phyloP scores from a whole-genome alignment of 192 early-diverging fungal species.

The Coemansia sp. region DNA sequence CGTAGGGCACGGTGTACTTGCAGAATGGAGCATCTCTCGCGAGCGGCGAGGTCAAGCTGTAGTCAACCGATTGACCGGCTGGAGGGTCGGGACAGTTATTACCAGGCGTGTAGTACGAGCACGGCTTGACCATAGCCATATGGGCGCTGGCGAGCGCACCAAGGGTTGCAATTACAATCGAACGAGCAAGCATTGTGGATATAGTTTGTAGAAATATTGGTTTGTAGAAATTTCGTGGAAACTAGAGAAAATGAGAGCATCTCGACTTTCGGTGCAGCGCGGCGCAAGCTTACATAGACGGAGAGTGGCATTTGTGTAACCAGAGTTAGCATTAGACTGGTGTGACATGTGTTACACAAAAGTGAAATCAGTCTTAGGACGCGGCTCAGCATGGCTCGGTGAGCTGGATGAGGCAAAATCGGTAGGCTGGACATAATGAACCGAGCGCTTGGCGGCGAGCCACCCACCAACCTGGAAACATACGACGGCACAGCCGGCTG shows the following conservation, averaged over 20 bases:
- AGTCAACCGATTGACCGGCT: not conserved
- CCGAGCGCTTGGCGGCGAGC: not conserved
- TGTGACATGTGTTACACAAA: not conserved
- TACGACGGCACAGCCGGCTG: not conserved
- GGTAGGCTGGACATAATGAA: not conserved
- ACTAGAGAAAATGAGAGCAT: not conserved
- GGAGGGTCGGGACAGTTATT: constrained; percentile 2
- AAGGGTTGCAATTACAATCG: constrained; percentile 8
- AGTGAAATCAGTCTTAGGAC: not conserved
- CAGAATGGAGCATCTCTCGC: constrained; percentile 14
- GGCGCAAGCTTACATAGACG: not conserved
- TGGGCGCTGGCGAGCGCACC: constrained; percentile 12
- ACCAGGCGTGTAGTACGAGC: constrained; percentile 37
- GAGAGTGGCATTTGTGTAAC: not conserved
- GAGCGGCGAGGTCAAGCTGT: constrained; percentile 1
- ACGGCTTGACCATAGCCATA: constrained; percentile 28
- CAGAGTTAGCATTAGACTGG: not conserved
- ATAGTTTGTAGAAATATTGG: not conserved
- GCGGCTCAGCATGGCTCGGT: not conserved
- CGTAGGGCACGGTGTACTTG: constrained; percentile 42
- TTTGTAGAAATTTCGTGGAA: not conserved
- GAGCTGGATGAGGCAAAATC: not conserved
- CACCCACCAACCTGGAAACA: not conserved
- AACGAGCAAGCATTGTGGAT: not conserved
- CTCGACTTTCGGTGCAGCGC: not conserved